Conservation (phyloP, 805 yeast species). For the Candida cerambycidarum region DNA sequence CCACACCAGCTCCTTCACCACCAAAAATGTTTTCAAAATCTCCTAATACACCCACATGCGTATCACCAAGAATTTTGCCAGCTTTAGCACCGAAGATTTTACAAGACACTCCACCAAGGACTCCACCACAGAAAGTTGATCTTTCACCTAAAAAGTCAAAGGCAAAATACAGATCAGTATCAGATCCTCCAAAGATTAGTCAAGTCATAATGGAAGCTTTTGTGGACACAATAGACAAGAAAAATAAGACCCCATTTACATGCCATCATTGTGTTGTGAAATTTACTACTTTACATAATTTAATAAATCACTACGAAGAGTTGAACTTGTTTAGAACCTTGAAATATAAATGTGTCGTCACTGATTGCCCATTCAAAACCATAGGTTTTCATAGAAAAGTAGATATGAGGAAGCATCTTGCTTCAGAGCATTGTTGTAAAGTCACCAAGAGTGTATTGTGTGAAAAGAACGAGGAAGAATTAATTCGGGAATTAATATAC, state of each 20-base stretch:
- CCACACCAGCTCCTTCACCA: no score
- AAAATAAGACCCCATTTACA: background rate
- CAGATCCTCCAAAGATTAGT: background rate
- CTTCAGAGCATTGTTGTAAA: slow-evolving; percentile 23
- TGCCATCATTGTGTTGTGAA: slow-evolving; percentile 12
- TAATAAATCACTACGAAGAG: slow-evolving; percentile 23
- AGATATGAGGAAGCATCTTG: slow-evolving; percentile 28
- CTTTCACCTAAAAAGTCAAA: slow-evolving; percentile 3
- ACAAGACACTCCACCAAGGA: background rate
- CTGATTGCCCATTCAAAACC: slow-evolving; percentile 28
- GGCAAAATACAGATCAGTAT: background rate
- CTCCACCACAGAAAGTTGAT: slow-evolving; percentile 1
- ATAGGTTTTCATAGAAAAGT: slow-evolving; percentile 32
- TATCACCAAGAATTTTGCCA: no score
- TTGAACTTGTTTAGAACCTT: slow-evolving; percentile 16
- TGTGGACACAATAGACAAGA: background rate
- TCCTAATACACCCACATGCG: no score
- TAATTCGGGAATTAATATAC: slow-evolving; percentile 11
- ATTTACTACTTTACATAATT: slow-evolving; percentile 11
- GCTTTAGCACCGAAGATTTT: no score
- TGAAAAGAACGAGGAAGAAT: background rate
- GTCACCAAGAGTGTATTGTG: background rate
- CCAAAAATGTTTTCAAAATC: no score
- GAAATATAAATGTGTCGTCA: slow-evolving; percentile 27
- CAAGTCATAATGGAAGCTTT: slow-evolving; percentile 1